Evolutionary conservation across 371 early-diverging fungal species (phyloP), one percentile per base, ranked within the genome.

Genomic region (Syncephalastrum racemosum): DNA sequence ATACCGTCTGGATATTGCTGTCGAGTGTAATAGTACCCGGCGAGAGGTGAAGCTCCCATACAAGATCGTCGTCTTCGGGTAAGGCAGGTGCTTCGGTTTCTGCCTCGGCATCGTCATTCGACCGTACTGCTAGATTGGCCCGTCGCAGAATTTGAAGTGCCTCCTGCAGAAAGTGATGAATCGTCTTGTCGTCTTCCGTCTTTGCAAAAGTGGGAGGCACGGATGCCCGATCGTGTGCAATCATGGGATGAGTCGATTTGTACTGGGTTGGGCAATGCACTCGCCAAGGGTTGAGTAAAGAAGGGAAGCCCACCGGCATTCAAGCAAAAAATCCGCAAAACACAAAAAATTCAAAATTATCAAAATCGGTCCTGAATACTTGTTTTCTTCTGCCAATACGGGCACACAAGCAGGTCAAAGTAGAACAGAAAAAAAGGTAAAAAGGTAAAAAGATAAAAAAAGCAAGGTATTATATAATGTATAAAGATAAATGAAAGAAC

Each of bases 11-110:
- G 47, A 79, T 76, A 46, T 68, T 76, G 22, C 77, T 79, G 27
- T 79, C 75, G 23, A 79, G 60, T 1, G 77, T 76, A 60, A 79
- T 74, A 53, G 63, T 72, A 1, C 67, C 64, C 5, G 76, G 70
- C 24, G 74, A 67, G 4, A 79, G 41, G 19, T 72, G 66, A 0
- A 79, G 59, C 47, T 70, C 66, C 80, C 80, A 79, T 8, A 67
- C 68, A 18, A 79, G 42, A 10, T 51, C 39, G 14, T 63, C 55
- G 20, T 57, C 53, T 54, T 27, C 23, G 15, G 36, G 18, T 24
- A 18, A 19, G 18, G 36, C 45, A 14, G 41, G 27, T 22, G 18
- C 49, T 24, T 63, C 54, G 20, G 41, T 24, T 39, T 44, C 27
- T 24, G 51, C 46, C 12, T 31, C 10, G 36, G 36, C 36, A 31